phyloP scores from a whole-genome alignment of 371 early-diverging fungal genomes.

The Mortierella sp. region DNA sequence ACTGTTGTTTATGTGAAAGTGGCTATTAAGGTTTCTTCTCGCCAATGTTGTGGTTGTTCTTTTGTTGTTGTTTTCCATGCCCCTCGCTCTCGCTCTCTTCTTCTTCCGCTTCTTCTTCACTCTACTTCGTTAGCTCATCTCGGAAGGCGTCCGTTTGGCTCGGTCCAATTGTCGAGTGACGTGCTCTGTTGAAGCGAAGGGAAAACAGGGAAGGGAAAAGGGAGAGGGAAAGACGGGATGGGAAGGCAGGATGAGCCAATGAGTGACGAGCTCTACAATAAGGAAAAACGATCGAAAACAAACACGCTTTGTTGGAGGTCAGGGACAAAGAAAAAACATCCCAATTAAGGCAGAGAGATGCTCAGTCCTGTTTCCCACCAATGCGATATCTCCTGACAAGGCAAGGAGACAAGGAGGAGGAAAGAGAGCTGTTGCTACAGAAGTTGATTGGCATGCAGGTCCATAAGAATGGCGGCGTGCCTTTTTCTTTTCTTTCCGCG shows the following conservation, averaged over 20 bases:
- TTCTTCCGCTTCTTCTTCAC: not conserved
- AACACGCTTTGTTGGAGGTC: not conserved
- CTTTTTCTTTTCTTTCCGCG: no score
- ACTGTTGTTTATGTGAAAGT: no score
- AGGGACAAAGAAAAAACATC: not conserved
- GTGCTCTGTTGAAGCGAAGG: not conserved
- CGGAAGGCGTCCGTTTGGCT: not conserved
- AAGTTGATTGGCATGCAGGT: no score
- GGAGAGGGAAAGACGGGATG: not conserved
- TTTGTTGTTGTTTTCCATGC: not conserved
- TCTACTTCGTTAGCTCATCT: not conserved
- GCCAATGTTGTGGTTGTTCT: not conserved
- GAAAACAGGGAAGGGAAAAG: not conserved
- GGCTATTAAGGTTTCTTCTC: no score
- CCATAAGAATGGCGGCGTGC: no score
- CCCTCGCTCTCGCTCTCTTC: not conserved
- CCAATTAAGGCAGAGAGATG: not conserved
- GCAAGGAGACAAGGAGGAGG: not conserved
- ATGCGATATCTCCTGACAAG: not conserved
- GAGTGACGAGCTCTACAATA: not conserved
- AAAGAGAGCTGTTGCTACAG: not conserved
- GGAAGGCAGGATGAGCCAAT: not conserved
- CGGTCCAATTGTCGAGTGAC: not conserved
- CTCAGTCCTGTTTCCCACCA: not conserved
- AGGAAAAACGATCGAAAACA: not conserved